These are phyloP conservation scores for Clarireedia sp. DNA, from an alignment of 2,329 filamentous ascomycete genomes.

Conservation along the genomic window DNA sequence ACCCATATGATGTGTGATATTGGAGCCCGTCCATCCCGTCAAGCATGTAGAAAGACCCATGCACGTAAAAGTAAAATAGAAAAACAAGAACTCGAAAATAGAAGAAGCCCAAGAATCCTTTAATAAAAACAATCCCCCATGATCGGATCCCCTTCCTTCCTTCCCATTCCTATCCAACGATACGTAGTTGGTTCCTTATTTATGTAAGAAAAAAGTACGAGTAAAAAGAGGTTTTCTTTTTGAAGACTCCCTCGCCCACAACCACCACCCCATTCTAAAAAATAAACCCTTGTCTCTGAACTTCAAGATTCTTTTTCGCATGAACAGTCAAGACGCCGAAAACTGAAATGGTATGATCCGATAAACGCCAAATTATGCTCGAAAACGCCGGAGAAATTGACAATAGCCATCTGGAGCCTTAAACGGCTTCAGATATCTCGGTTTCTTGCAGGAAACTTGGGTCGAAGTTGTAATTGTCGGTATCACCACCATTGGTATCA, in stretches of 20 bases:
- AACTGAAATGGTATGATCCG: conserved; percentile 27
- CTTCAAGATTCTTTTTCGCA: conserved; percentile 21
- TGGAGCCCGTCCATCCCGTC: no score
- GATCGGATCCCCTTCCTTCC: no score
- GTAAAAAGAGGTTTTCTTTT: conserved; percentile 2
- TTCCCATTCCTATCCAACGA: no score
- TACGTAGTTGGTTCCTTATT: no score
- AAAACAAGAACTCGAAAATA: no score
- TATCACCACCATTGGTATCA: conserved; percentile 33
- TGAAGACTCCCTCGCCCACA: conserved; percentile 1
- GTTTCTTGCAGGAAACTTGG: conserved; percentile 47
- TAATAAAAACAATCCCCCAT: no score
- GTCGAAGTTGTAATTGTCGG: conserved; percentile 50
- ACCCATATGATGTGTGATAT: no score
- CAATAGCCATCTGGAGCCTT: conserved; percentile 13
- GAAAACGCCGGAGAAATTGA: conserved; percentile 27
- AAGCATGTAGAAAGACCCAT: no score
- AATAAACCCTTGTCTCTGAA: conserved; percentile 7
- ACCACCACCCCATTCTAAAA: conserved; percentile 1
- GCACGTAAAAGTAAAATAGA: no score
- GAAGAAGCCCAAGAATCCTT: no score
- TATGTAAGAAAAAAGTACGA: no score
- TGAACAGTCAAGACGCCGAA: conserved; percentile 21
- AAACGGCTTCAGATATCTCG: conserved; percentile 50
- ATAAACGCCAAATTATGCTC: conserved; percentile 29